Evolutionary conservation across 805 yeast species (phyloP).

Genomic region (Saturnispora hagleri): DNA sequence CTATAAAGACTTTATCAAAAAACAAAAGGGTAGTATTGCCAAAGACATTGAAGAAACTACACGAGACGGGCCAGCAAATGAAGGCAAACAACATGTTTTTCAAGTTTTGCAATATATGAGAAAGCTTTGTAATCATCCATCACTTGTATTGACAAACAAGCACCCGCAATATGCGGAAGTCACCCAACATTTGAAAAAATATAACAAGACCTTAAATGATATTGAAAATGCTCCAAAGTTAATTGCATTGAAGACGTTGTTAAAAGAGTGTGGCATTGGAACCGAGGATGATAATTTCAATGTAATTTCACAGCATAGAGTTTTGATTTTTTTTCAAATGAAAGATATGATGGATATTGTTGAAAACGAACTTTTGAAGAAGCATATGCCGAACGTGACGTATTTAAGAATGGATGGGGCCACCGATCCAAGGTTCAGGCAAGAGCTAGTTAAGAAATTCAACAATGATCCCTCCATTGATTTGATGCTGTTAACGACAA

Average conservation of each 20-base stretch:
- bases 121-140: conserved; percentile 93
- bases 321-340: conserved; percentile 88
- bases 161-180: conserved; percentile 79
- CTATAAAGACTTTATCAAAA: conserved; percentile 81
- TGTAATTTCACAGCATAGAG: conserved; percentile 89
- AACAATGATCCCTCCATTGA: conserved; percentile 97
- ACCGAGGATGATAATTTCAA: conserved; percentile 29
- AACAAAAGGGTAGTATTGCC: conserved; percentile 66
- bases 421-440: conserved; percentile 87
- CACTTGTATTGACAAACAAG: conserved; percentile 69
- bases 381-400: conserved; percentile 81
- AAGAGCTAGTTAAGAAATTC: conserved; percentile 81
- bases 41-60: conserved; percentile 44
- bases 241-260: conserved; percentile 65
- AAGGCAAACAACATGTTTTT: conserved; percentile 81
- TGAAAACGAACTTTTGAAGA: conserved; percentile 76
- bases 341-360: conserved; percentile 97
- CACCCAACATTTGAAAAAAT: conserved; percentile 46
- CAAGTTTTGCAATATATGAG: conserved; percentile 97
- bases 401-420: conserved; percentile 93
- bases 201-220: conserved; percentile 54
- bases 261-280: conserved; percentile 91
- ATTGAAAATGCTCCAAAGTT: conserved; percentile 88
- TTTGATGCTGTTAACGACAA: conserved; percentile 82
- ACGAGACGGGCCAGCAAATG: conserved; percentile 17